Percentiles rank a stretch among this genome's conserved stretches.
phyloP scores from a whole-genome alignment of 345 rosid species.

The Gossypium ekmanianum region DNA sequence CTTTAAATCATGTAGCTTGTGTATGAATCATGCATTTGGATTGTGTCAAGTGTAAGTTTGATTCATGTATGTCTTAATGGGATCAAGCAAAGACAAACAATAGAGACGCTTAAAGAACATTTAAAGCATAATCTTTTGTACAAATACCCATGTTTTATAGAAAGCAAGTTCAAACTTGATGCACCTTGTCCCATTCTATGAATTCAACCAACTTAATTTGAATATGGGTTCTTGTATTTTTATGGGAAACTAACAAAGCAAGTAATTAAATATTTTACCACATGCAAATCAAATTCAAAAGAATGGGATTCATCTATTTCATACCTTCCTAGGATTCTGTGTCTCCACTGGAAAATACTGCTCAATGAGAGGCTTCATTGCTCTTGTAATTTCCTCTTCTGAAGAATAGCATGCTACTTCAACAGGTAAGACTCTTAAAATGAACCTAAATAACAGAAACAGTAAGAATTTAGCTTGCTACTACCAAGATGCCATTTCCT shows the following conservation, averaged over 20 bases:
- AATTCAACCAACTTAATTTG: neutral
- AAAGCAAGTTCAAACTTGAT: neutral
- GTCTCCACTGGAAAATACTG: constrained; percentile 76
- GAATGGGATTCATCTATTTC: neutral
- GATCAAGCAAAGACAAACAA: neutral
- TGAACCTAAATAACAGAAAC: constrained; percentile 47
- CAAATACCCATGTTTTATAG: neutral
- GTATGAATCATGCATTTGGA: neutral
- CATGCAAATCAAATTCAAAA: neutral
- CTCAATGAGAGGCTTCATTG: constrained; percentile 65
- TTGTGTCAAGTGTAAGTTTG: neutral
- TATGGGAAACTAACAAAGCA: neutral
- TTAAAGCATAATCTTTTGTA: neutral
- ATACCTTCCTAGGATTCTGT: constrained; percentile 62
- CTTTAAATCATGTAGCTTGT: neutral
- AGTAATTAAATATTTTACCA: neutral
- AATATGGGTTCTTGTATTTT: neutral
- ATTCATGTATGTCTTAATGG: neutral
- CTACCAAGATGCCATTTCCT: neutral
- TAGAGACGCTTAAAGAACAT: neutral
- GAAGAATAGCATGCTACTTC: constrained; percentile 93
- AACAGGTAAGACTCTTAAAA: constrained; percentile 79
- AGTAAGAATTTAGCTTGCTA: constrained; percentile 5
- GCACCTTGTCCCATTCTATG: constrained; percentile 4
- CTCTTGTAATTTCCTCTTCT: constrained; percentile 85